Base-by-base conservation (phyloP, 805 yeast species). In the Nakazawaea populi region DNA sequence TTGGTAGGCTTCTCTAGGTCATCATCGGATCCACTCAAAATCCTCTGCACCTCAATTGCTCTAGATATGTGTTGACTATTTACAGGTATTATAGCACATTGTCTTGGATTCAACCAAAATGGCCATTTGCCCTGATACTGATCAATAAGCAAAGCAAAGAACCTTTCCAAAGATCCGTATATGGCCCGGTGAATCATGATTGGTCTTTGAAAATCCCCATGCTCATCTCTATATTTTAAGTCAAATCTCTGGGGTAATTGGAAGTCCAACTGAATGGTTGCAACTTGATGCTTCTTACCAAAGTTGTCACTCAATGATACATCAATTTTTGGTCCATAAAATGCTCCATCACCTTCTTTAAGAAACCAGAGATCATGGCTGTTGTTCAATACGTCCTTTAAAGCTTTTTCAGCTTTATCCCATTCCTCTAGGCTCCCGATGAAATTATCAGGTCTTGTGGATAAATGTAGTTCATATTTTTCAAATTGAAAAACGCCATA, bases 101-200 rank as follows among this genome's bases (percentile, higher is more conserved):
- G 99, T 55, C 95, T 76, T 6, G 98, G 97, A 56, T 85, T 89
- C 42, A 94, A 63, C 99, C 99, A 94, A 64, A 94, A 90, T 8
- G 99, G 99, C 98, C 98, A 94, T 58, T 85, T 84, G 0, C 98
- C 99, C 51, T 80, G 79, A 64, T 83, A 89, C 56, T 91, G 95
- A 64, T 94, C 98, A 48, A 94, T 82, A 54, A 94, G 71, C 53
- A 94, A 78, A 1, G 98, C 97, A 69, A 94, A 70, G 62, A 94
- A 94, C 60, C 99, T 75, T 65, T 94, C 99, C 7, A 94, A 74
- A 0, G 97, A 90, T 0, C 99, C 99, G 64, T 89, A 89, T 1
- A 92, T 89, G 0, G 99, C 99, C 51, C 99, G 75, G 63, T 94
- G 99, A 32, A 94, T 80, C 89, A 94, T 82, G n/a, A 94, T 92